These are phyloP conservation scores for Logfia minima DNA, from an alignment of 129 eudicot genomes.

Conservation along the genomic window DNA sequence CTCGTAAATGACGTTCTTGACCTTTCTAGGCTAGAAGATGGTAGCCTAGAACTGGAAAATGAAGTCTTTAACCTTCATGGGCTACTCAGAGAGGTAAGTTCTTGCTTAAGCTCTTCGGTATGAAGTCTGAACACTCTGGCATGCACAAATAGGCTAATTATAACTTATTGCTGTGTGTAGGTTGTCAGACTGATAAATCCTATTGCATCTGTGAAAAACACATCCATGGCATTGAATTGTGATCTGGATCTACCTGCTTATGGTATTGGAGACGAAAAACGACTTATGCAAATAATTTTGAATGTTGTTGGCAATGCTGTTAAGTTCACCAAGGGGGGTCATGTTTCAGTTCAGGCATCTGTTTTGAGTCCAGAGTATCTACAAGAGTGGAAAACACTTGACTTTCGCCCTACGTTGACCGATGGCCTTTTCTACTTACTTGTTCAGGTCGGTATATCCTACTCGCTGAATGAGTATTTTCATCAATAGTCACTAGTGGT, in stretches of 20 bases:
- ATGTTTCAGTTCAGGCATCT: slow-evolving; percentile 55
- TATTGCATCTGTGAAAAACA: slow-evolving; percentile 55
- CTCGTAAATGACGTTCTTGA: slow-evolving; percentile 63
- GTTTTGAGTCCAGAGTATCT: slow-evolving; percentile 49
- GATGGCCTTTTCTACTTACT: slow-evolving; percentile 53
- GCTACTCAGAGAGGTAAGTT: slow-evolving; percentile 47
- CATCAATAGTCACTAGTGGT: slow-evolving; percentile 1
- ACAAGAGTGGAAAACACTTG: slow-evolving; percentile 54
- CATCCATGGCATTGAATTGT: slow-evolving; percentile 43
- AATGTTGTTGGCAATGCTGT: slow-evolving; percentile 70
- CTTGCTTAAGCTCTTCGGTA: neutral
- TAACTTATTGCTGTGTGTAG: slow-evolving; percentile 28
- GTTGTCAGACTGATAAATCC: slow-evolving; percentile 53
- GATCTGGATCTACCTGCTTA: slow-evolving; percentile 49
- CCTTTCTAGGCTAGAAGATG: slow-evolving; percentile 70
- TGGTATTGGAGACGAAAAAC: slow-evolving; percentile 61
- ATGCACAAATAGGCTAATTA: slow-evolving; percentile 14
- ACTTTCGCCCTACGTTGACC: slow-evolving; percentile 41
- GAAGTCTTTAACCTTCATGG: slow-evolving; percentile 50
- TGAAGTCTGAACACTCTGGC: neutral
- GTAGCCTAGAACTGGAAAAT: slow-evolving; percentile 51
- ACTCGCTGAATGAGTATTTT: neutral
- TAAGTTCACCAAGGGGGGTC: slow-evolving; percentile 65
- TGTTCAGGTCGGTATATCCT: slow-evolving; percentile 49
- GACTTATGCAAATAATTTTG: slow-evolving; percentile 57